These are phyloP conservation scores for Xylariales sp. DNA, from an alignment of 2,329 filamentous ascomycete species.

Conservation along the genomic window DNA sequence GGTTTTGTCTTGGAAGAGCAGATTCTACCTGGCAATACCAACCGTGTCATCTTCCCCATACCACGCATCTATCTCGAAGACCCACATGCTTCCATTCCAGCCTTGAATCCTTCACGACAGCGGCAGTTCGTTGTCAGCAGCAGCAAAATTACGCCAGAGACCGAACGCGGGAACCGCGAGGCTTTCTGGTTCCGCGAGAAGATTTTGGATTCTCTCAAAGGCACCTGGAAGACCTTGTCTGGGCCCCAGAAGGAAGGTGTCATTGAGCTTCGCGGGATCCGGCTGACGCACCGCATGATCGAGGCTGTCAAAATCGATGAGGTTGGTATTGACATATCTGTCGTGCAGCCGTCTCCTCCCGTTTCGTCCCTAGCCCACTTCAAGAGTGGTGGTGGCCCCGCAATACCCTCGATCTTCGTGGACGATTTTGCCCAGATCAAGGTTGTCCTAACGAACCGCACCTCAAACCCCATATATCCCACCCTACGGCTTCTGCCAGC, in stretches of 20 bases:
- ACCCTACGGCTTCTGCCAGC: constrained; percentile 74
- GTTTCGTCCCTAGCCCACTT: constrained; percentile 9
- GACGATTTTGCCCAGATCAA: constrained; percentile 67
- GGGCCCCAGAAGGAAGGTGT: constrained; percentile 54
- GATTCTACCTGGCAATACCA: constrained; percentile 65
- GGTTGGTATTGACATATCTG: constrained; percentile 60
- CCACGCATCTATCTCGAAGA: constrained; percentile 73
- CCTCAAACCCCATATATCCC: constrained; percentile 60
- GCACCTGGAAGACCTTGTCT: constrained; percentile 62
- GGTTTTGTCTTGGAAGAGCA: constrained; percentile 46
- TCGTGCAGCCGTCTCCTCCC: constrained; percentile 32
- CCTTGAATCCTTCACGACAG: constrained; percentile 74
- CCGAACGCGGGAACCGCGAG: constrained; percentile 73
- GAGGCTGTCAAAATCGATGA: constrained; percentile 80
- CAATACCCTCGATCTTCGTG: constrained; percentile 27
- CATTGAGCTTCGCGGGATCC: constrained; percentile 73
- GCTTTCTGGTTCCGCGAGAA: constrained; percentile 89
- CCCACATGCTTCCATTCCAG: constrained; percentile 72
- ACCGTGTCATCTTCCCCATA: constrained; percentile 71
- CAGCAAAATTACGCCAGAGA: constrained; percentile 72
- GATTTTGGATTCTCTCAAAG: constrained; percentile 66
- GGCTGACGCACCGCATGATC: constrained; percentile 73
- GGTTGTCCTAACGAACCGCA: constrained; percentile 73
- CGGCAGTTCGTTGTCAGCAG: constrained; percentile 90
- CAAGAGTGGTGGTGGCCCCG: constrained; percentile 12